phyloP scores from a whole-genome alignment of 306 rosid genomes.

The Fagus sylvatica region DNA sequence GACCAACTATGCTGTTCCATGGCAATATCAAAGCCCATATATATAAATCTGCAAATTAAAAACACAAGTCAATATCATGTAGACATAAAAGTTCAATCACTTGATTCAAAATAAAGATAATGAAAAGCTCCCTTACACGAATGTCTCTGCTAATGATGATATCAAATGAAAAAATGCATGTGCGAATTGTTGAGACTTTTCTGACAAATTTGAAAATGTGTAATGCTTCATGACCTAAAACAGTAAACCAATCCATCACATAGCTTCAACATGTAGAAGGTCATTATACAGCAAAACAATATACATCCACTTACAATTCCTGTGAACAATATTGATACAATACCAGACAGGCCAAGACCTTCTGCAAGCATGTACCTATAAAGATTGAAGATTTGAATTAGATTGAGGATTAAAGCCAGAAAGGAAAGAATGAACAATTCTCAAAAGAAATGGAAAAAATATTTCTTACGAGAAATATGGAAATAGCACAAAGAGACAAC shows the following conservation, averaged over 20 bases:
- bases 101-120: conserved; percentile 19
- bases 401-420: conserved; percentile 12
- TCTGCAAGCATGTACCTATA: conserved; percentile 96
- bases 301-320: conserved; percentile 74
- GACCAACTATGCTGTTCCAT: conserved; percentile 99
- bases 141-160: conserved; percentile 97
- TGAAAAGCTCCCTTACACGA: conserved; percentile 63
- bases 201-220: conserved; percentile 84
- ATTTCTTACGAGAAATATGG: conserved; percentile 94
- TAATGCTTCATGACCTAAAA: conserved; percentile 98
- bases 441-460: conserved; percentile 28
- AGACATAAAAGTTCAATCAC: conserved; percentile 20
- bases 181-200: conserved; percentile 87
- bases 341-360: conserved; percentile 95
- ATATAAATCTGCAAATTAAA: conserved; percentile 75
- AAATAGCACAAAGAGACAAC: conserved; percentile 96
- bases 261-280: conserved; percentile 12
- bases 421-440: conserved; percentile 16
- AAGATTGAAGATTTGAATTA: conserved; percentile 18
- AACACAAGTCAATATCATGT: conserved; percentile 17
- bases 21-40: conserved; percentile 98
- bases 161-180: conserved; percentile 89
- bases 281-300: conserved; percentile 14
- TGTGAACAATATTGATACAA: conserved; percentile 92
- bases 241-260: conserved; percentile 27